Percentiles rank a stretch among this genome's conserved stretches.
phyloP scores from a whole-genome alignment of 225 moss, liverwort and hornwort genomes.

The Marchantia polymorpha region DNA sequence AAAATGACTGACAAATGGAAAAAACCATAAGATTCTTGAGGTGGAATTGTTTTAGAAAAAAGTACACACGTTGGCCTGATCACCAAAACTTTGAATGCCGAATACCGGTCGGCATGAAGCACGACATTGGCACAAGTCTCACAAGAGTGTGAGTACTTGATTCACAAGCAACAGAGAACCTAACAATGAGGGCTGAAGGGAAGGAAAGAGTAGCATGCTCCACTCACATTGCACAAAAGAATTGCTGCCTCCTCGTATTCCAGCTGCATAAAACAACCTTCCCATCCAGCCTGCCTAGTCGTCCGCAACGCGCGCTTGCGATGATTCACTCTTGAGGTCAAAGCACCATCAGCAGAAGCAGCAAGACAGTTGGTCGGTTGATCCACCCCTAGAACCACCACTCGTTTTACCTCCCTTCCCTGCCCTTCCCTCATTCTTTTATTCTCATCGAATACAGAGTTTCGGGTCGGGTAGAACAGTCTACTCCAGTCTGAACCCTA shows the following conservation, averaged over 20 bases:
- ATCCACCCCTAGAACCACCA: background rate
- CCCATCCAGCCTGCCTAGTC: no score
- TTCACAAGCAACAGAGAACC: background rate
- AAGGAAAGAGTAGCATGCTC: background rate
- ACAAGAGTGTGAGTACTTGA: background rate
- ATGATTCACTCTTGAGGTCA: background rate
- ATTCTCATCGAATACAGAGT: no score
- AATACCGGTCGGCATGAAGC: no score
- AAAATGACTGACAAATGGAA: no score
- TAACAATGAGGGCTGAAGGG: background rate
- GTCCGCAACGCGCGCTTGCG: background rate
- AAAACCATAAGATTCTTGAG: background rate
- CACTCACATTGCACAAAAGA: background rate
- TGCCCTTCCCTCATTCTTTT: background rate
- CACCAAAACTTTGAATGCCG: background rate
- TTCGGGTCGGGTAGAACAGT: no score
- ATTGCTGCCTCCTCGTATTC: background rate
- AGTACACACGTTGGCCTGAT: background rate
- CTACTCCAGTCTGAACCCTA: slow-evolving; percentile 11
- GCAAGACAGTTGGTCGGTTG: slow-evolving; percentile 3
- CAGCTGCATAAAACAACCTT: background rate
- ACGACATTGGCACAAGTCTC: no score
- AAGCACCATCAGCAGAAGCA: no score
- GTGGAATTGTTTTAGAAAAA: background rate
- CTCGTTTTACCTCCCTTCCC: background rate